A percentile compares a stretch with the other conserved stretches of the same genome.
phyloP scores from a whole-genome alignment of 2,329 filamentous ascomycete genomes.

The Fusarium sp. region DNA sequence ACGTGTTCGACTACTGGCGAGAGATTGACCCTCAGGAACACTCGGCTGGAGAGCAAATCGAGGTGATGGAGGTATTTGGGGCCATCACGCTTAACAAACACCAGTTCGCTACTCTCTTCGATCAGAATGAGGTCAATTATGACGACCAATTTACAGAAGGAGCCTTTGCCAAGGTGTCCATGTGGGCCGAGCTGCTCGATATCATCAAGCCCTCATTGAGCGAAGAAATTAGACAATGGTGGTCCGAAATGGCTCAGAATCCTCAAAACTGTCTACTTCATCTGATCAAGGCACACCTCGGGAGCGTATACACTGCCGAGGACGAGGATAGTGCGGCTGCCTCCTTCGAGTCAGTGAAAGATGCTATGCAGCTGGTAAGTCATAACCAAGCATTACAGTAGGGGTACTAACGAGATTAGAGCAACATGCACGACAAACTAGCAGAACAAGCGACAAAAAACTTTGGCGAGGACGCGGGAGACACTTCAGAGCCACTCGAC shows the following conservation, averaged over 20 bases:
- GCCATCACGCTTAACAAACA: conserved; percentile 37
- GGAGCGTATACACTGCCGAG: conserved; percentile 31
- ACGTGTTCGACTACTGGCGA: conserved; percentile 42
- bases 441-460: conserved; percentile 39
- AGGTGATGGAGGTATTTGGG: conserved; percentile 45
- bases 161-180: conserved; percentile 24
- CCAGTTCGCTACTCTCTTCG: conserved; percentile 34
- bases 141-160: conserved; percentile 10
- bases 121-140: conserved; percentile 28
- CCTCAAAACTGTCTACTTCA: conserved; percentile 38
- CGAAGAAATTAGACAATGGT: conserved; percentile 37
- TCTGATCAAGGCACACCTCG: conserved; percentile 36
- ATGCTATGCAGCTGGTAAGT: conserved; percentile 37
- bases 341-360: conserved; percentile 29
- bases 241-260: conserved; percentile 35
- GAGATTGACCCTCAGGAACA: conserved; percentile 38
- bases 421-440: conserved; percentile 31
- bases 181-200: conserved; percentile 39
- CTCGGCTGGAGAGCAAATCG: conserved; percentile 30
- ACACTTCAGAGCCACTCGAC: conserved; percentile 1
- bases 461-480: conserved; percentile 26
- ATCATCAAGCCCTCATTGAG: conserved; percentile 13
- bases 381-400: background rate
- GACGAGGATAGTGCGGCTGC: conserved; percentile 13
- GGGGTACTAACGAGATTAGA: conserved; percentile 21